Evolutionary conservation across 2,329 filamentous ascomycete species (phyloP), one percentile per base, ranked within the genome.

Genomic region (Monosporascus cannonballus): DNA sequence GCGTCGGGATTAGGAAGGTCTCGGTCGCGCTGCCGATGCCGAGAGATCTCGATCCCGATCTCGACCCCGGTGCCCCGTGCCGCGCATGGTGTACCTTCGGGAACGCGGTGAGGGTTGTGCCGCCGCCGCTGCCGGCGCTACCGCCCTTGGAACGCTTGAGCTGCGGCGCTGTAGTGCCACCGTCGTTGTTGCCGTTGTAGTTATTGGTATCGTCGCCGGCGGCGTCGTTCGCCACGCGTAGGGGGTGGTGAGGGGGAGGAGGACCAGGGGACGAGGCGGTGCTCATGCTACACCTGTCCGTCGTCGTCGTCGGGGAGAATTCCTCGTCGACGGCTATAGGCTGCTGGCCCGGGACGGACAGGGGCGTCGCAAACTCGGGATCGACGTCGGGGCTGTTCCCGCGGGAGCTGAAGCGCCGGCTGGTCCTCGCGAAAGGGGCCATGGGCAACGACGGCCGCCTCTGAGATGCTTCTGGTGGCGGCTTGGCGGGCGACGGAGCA

Each of bases 21-120:
- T 34, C 30, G 30, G 30, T 34, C 30, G 30, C 30, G 30, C 30
- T 34, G 30, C 30, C 30, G 9, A 3, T 34, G 30, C 30, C 30
- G 30, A 34, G 11, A 11, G 9, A 14, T 34, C 11, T 9, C 27
- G 27, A 11, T 30, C 1, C 27, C 27, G 27, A 30, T 11, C 25
- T 1, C 55, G 53, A 8, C 38, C 47, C 42, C 51, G 51, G 27
- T 11, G 36, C 17, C 25, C 48, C 58, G 22, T 60, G 52, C 36
- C 51, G 57, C 18, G 52, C 53, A 18, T 54, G 53, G 34, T 63
- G 63, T 14, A 62, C 53, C 30, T 55, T 54, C 22, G 65, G 65
- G 54, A 67, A 67, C 27, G 61, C 62, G 18, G 63, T 60, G 48
- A 67, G 64, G 51, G 58, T 62, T 15, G 59, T 57, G 8, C 58